Percentiles rank a stretch among this genome's conserved stretches.
Conservation (phyloP, 202 grass and related monocot genomes). For the Panicum hallii region DNA sequence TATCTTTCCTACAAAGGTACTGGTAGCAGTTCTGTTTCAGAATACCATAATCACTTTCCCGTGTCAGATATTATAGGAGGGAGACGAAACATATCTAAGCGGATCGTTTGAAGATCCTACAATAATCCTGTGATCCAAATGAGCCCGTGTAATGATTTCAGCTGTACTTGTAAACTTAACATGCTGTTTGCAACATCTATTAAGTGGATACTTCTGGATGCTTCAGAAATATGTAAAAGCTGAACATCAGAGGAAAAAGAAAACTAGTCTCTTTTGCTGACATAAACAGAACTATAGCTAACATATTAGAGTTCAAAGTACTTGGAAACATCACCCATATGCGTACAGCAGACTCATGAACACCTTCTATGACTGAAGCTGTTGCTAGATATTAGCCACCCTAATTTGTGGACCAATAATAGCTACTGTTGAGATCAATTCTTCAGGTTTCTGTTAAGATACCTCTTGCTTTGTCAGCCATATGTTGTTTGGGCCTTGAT, state of each 20-base stretch:
- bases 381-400: neutral
- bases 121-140: neutral
- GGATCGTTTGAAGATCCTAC: neutral
- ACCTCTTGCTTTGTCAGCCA: constrained; percentile 22
- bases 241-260: neutral
- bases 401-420: neutral
- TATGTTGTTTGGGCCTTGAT: constrained; percentile 1
- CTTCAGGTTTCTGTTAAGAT: constrained; percentile 10
- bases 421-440: constrained; percentile 1
- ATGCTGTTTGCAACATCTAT: constrained; percentile 16
- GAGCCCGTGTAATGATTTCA: neutral
- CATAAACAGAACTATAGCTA: neutral
- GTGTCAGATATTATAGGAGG: neutral
- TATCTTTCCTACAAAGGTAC: neutral
- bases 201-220: constrained; percentile 12
- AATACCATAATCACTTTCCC: neutral
- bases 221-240: neutral
- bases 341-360: constrained; percentile 5
- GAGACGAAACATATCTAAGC: neutral
- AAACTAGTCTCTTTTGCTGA: neutral
- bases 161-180: neutral
- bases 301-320: constrained; percentile 16
- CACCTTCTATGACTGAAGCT: neutral
- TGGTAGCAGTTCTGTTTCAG: neutral
- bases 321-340: neutral